Percentiles rank a stretch among this genome's conserved stretches.
Conservation (phyloP, 805 yeast species). For the Nakazawaea sp. region DNA sequence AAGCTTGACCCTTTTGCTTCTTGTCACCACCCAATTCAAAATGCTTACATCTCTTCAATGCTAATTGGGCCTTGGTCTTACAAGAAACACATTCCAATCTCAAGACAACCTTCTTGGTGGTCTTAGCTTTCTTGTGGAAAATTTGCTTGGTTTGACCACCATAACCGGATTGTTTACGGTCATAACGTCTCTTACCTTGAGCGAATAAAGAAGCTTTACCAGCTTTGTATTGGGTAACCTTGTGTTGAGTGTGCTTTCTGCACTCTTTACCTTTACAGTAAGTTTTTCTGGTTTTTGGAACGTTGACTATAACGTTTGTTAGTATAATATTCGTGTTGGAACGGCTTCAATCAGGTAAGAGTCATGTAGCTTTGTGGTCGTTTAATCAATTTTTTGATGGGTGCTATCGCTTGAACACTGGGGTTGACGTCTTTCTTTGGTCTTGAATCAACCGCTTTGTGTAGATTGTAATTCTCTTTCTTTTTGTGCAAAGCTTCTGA, state of each 20-base stretch:
- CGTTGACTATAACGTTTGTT: slow-evolving; percentile 66
- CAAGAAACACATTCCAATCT: slow-evolving; percentile 98
- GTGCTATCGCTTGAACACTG: no score
- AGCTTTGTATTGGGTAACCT: slow-evolving; percentile 99
- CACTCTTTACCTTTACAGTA: slow-evolving; percentile 99
- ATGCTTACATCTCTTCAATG: slow-evolving; percentile 99
- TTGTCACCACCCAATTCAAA: slow-evolving; percentile 99
- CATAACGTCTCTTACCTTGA: slow-evolving; percentile 99
- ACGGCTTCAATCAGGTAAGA: no score
- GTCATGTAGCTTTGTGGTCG: no score
- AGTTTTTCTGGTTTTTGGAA: slow-evolving; percentile 99
- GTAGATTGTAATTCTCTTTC: no score
- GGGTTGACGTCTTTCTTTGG: no score
- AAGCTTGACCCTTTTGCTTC: slow-evolving; percentile 99
- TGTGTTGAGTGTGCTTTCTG: slow-evolving; percentile 99
- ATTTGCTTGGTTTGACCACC: slow-evolving; percentile 99
- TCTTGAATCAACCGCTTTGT: no score
- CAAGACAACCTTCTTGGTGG: slow-evolving; percentile 99
- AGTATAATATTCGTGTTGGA: no score
- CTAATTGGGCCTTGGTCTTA: slow-evolving; percentile 97
- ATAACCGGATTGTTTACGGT: slow-evolving; percentile 99
- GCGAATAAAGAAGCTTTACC: slow-evolving; percentile 99
- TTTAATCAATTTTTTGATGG: no score
- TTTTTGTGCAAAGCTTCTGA: no score
- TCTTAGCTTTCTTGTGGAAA: slow-evolving; percentile 99